Evolutionary conservation across 345 rosid species (phyloP), one percentile per base, ranked within the genome.

Genomic region (Pugionium dolabratum): DNA sequence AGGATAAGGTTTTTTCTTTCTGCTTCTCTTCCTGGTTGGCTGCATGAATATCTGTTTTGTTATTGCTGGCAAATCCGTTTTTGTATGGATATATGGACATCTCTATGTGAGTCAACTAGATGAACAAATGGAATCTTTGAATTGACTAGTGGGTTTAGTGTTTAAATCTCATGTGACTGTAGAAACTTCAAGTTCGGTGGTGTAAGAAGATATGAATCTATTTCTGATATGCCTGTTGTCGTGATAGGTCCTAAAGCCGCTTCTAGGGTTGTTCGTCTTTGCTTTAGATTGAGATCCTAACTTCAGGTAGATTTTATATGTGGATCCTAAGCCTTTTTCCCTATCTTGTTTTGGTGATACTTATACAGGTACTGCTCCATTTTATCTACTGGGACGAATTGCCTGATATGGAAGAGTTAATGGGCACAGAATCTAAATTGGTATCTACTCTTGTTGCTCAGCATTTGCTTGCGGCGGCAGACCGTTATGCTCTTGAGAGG

Each of bases 391-490:
- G 85, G 84, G 96, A 90, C 71, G 72, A 76, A 39, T 80, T 90
- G 52, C 90, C 97, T n/a, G 82, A 88, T 68, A 56, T 90, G 84
- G 79, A 73, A 80, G 91, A 86, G 70, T 76, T 90, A 37, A 71
- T 75, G 57, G 91, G 90, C 66, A 52, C 81, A 60, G 77, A 72
- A 34, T 56, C 84, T 45, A 83, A 73, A 73, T 75, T 81, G 75
- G 89, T 82, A 7, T 84, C 85, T 30, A 86, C 91, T 33, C 82
- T 83, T 59, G 82, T 91, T 72, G 71, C 82, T 72, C 97, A 88
- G 79, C 97, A 91, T 72, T 79, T 91, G 7, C 89, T 86, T 62
- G 96, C 86, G 31, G 91, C 87, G 6, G 94, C 94, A 47, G 96
- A 91, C 68, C 80, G 84, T 31, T 91, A 86, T 74, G 86, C 84